Conservation (phyloP, 495 filamentous ascomycete species). For the Talaromyces liani region DNA sequence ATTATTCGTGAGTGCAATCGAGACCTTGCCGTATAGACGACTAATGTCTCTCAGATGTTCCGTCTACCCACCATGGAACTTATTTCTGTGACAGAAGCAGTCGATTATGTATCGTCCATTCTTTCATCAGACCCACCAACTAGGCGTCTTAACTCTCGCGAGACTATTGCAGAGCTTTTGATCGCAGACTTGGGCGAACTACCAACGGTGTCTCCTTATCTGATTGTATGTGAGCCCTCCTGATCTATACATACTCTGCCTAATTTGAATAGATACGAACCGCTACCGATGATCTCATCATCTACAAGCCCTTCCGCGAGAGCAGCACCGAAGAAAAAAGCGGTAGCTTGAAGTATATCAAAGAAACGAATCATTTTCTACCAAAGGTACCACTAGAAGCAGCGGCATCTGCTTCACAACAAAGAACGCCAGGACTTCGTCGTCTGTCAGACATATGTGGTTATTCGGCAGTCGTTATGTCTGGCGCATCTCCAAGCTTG, state of each 20-base stretch:
- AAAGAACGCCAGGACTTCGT: conserved; percentile 46
- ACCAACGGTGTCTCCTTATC: conserved; percentile 60
- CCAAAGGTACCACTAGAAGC: conserved; percentile 40
- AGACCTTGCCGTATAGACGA: no score
- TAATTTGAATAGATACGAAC: conserved; percentile 55
- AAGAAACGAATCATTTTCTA: conserved; percentile 58
- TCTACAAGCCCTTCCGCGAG: conserved; percentile 72
- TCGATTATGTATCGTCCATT: conserved; percentile 71
- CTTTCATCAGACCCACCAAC: conserved; percentile 62
- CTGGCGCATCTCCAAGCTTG: conserved; percentile 70
- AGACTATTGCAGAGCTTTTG: conserved; percentile 66
- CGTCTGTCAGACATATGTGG: conserved; percentile 60
- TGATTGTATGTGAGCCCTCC: conserved; percentile 55
- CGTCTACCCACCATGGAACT: conserved; percentile 30
- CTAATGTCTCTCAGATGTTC: conserved; percentile 17
- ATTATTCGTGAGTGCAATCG: conserved; percentile 54
- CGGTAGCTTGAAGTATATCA: conserved; percentile 60
- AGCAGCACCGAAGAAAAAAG: conserved; percentile 18
- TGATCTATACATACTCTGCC: neutral
- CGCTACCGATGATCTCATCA: conserved; percentile 68
- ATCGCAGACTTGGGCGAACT: conserved; percentile 78
- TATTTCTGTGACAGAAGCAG: conserved; percentile 45
- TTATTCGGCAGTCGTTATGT: conserved; percentile 71
- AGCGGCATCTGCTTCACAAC: conserved; percentile 29
- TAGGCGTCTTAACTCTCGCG: conserved; percentile 61